Conservation (phyloP, 495 filamentous ascomycete species). For the Immersiella caudata region DNA sequence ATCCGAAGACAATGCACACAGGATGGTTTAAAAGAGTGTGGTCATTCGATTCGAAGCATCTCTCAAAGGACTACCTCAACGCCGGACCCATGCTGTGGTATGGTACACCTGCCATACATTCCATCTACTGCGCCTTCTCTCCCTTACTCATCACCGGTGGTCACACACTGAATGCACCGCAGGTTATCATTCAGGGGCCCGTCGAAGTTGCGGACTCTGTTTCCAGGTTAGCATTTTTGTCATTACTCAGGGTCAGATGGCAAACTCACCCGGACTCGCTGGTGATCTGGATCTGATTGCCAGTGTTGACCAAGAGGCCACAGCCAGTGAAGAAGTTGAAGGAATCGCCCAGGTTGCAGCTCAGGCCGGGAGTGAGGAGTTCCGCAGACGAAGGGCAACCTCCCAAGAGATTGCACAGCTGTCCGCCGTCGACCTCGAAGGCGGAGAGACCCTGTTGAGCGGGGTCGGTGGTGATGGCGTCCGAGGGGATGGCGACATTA, state of each 20-base stretch:
- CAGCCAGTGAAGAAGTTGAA: constrained; percentile 12
- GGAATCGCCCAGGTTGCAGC: constrained; percentile 15
- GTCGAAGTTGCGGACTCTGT: constrained; percentile 11
- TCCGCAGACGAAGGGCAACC: constrained; percentile 17
- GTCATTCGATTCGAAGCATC: too few species aligned
- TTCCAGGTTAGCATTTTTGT: neutral
- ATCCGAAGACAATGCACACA: too few species aligned
- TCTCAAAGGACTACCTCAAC: too few species aligned
- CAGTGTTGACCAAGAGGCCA: neutral
- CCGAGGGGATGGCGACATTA: constrained; percentile 16
- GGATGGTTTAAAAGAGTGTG: too few species aligned
- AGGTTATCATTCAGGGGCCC: constrained; percentile 16
- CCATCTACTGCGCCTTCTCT: neutral
- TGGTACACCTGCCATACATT: too few species aligned
- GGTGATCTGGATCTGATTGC: constrained; percentile 6
- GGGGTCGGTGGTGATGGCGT: constrained; percentile 16
- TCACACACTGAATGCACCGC: constrained; percentile 16
- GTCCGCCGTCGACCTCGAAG: constrained; percentile 8
- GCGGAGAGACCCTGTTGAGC: constrained; percentile 12
- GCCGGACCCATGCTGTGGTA: too few species aligned
- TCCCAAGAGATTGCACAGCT: constrained; percentile 11
- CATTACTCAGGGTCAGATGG: too few species aligned
- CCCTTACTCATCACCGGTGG: neutral
- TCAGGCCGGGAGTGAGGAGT: constrained; percentile 3
- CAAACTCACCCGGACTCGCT: constrained; percentile 7